Conservation (phyloP, 129 eudicot genomes). For the Escallonia rubra region DNA sequence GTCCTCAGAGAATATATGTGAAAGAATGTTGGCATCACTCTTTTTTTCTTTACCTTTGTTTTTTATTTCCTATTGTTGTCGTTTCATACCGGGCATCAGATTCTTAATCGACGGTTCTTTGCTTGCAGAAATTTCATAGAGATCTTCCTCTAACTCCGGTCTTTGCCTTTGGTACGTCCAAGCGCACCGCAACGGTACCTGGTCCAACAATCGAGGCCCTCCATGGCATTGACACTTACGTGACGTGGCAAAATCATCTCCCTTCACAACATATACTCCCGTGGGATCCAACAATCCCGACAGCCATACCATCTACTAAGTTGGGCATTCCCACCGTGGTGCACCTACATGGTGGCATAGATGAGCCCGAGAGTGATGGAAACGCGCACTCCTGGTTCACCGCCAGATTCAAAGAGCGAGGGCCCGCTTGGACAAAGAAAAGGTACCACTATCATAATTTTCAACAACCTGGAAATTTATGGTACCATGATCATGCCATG, state of each 20-base stretch:
- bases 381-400: slow-evolving; percentile 80
- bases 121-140: slow-evolving; percentile 79
- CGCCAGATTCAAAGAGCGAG: slow-evolving; percentile 37
- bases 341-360: slow-evolving; percentile 90
- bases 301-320: slow-evolving; percentile 48
- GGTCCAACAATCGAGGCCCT: slow-evolving; percentile 93
- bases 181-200: slow-evolving; percentile 60
- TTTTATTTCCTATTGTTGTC: too few species aligned
- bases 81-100: too few species aligned
- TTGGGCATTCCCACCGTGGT: slow-evolving; percentile 88
- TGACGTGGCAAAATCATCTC: slow-evolving; percentile 74
- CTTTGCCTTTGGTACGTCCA: slow-evolving; percentile 71
- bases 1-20: too few species aligned
- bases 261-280: slow-evolving; percentile 85
- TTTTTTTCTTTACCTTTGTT: too few species aligned
- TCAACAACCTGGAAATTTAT: slow-evolving; percentile 81
- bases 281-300: slow-evolving; percentile 87
- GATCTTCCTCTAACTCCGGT: slow-evolving; percentile 77
- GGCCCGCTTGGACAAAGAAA: slow-evolving; percentile 64
- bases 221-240: slow-evolving; percentile 56
- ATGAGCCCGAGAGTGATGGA: slow-evolving; percentile 82
- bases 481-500: slow-evolving; percentile 97
- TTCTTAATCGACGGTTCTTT: not conserved
- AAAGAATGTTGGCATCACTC: too few species aligned
- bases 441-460: slow-evolving; percentile 62